Conservation (phyloP, 1,284 basidiomycete species). For the Ceratobasidium theobromae region DNA sequence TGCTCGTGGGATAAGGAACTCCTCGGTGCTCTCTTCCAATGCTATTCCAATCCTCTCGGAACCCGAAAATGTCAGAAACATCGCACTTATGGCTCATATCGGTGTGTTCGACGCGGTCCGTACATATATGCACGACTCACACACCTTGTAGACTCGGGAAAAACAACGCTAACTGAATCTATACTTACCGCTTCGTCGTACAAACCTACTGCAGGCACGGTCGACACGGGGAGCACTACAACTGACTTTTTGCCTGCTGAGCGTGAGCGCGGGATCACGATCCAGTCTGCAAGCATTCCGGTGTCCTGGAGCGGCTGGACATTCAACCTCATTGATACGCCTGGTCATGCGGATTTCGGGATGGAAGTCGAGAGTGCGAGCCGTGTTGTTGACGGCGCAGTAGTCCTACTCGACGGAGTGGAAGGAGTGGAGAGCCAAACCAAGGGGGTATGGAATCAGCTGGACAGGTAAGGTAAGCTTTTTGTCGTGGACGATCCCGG, state of each 20-base stretch:
- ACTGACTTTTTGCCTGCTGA: slow-evolving; percentile 91
- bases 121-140: slow-evolving; percentile 36
- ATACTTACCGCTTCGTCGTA: slow-evolving; percentile 77
- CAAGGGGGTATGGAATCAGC: slow-evolving; percentile 82
- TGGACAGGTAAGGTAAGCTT: slow-evolving; percentile 65
- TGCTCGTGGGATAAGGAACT: not conserved
- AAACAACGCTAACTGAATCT: slow-evolving; percentile 88
- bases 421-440: slow-evolving; percentile 92
- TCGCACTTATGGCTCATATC: slow-evolving; percentile 82
- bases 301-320: slow-evolving; percentile 83
- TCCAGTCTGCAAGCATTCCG: slow-evolving; percentile 88
- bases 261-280: slow-evolving; percentile 86
- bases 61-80: slow-evolving; percentile 59
- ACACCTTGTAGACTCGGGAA: slow-evolving; percentile 71
- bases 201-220: slow-evolving; percentile 72
- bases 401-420: slow-evolving; percentile 85
- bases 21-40: not conserved
- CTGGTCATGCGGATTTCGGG: slow-evolving; percentile 90
- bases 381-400: slow-evolving; percentile 84
- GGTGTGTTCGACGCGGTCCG: slow-evolving; percentile 49
- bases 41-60: slow-evolving; percentile 34
- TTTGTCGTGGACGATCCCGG: not conserved
- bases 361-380: slow-evolving; percentile 94
- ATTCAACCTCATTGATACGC: slow-evolving; percentile 88
- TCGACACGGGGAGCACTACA: slow-evolving; percentile 86